Base-by-base conservation (phyloP, 495 filamentous ascomycete species). In the Amniculicola lignicola region DNA sequence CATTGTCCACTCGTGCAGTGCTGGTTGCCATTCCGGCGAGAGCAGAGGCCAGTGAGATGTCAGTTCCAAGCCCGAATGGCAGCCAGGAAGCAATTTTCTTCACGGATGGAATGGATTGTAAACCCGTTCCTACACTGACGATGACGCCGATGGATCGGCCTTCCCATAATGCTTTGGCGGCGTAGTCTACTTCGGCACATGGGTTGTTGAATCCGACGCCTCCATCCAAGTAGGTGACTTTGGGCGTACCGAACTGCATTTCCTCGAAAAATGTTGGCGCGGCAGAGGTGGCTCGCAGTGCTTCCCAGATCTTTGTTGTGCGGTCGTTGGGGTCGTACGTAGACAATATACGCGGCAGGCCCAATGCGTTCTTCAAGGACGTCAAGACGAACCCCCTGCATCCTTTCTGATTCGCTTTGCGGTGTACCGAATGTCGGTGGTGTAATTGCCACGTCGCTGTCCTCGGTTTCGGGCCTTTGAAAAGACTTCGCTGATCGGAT, bases 201-300 rank as follows among this genome's bases (percentile, higher is more conserved):
- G 66, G 66, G 35, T 66, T 66, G 49, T 68, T 68, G 63, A 63
- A 68, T 41, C 70, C 70, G n/a, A 68, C 50, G 24, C 66, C 63
- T 9, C 66, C 66, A 43, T 68, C 66, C 11, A 68, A 45, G 31
- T 66, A 68, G 11, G 66, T 66, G 37, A 66, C 57, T 55, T 62
- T 61, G 6, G 63, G 63, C 15, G 57, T 64, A 19, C 66, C 66
- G 42, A 68, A 66, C n/a, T 50, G 51, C 52, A 68, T 68, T 47
- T 66, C 63, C 52, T 68, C 66, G 54, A 68, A 68, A 46, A 66
- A 68, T 19, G 63, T 66, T 19, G 66, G 66, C 4, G 66, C 66
- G 18, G 66, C 66, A 16, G 63, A 66, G n/a, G 66, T 68, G 2
- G 66, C 66, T 7, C 66, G 55, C 11, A 66, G 54, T 10, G 66